These are phyloP conservation scores for Podaxis sp. DNA, from an alignment of 768 basidiomycete species.

Conservation along the genomic window DNA sequence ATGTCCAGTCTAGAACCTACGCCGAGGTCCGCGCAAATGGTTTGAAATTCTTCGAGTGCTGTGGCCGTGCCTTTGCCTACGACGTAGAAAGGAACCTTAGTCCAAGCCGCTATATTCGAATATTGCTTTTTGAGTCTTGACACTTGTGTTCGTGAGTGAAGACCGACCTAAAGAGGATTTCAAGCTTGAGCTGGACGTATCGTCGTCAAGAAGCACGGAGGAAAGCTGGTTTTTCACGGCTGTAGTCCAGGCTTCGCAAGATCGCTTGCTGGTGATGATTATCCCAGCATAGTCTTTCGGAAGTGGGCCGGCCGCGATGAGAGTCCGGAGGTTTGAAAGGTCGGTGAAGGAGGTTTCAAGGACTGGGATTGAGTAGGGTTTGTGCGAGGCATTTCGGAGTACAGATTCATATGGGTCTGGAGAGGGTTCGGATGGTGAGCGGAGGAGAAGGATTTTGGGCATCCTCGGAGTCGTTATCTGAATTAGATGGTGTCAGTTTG, in stretches of 20 bases:
- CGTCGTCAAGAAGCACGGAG: slow-evolving; percentile 1
- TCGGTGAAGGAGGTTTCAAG: slow-evolving; percentile 67
- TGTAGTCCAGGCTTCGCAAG: slow-evolving; percentile 68
- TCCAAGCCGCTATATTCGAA: slow-evolving; percentile 44
- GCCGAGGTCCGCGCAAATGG: slow-evolving; percentile 10
- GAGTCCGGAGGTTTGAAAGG: slow-evolving; percentile 38
- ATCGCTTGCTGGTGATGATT: slow-evolving; percentile 76
- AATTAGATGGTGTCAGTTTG: no score
- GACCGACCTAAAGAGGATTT: slow-evolving; percentile 22
- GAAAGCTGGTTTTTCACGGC: slow-evolving; percentile 32
- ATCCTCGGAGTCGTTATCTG: slow-evolving; percentile 17
- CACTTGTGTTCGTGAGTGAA: not conserved
- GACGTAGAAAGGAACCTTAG: slow-evolving; percentile 68
- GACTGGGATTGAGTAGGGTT: slow-evolving; percentile 62
- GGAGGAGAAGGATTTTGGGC: slow-evolving; percentile 43
- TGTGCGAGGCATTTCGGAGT: slow-evolving; percentile 49
- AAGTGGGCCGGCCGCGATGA: slow-evolving; percentile 40
- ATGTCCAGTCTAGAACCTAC: slow-evolving; percentile 25
- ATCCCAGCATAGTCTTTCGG: slow-evolving; percentile 49
- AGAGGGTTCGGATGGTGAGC: slow-evolving; percentile 35
- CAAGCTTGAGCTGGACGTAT: not conserved
- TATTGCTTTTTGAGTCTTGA: not conserved
- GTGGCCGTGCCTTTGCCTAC: slow-evolving; percentile 69
- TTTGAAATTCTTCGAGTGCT: slow-evolving; percentile 37
- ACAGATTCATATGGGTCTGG: slow-evolving; percentile 61